Percentiles rank a stretch among this genome's conserved stretches.
Evolutionary conservation across 2,329 filamentous ascomycete genomes (phyloP).

Genomic region (Xylariaceae sp.): DNA sequence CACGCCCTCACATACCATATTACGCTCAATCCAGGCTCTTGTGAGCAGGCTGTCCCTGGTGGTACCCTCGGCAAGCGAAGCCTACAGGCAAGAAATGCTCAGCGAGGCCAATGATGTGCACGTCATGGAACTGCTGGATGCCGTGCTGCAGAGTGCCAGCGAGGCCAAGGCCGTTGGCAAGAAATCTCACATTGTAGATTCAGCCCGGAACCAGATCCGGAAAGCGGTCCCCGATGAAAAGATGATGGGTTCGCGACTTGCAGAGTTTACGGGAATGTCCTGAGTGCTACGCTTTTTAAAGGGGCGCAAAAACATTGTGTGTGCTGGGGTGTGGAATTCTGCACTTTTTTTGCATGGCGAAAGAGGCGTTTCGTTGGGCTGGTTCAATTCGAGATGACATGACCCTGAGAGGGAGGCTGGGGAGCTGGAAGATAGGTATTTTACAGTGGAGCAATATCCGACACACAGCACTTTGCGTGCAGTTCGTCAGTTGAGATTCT

Average conservation of each 20-base stretch:
- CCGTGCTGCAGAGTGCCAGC: conserved; percentile 66
- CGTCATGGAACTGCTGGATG: conserved; percentile 69
- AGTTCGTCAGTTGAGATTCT: too few species aligned
- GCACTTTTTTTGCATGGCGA: conserved; percentile 31
- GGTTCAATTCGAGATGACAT: not conserved
- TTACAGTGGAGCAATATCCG: too few species aligned
- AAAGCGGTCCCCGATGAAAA: too few species aligned
- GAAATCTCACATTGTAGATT: conserved; percentile 64
- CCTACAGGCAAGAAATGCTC: conserved; percentile 65
- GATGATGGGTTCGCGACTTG: too few species aligned
- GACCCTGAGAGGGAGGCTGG: not conserved
- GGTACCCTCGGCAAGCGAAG: conserved; percentile 60
- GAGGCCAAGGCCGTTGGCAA: conserved; percentile 68
- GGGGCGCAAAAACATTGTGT: not conserved
- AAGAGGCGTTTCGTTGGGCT: conserved; percentile 30
- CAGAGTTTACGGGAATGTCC: too few species aligned
- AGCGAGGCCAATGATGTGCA: conserved; percentile 81
- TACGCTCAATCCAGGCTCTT: conserved; percentile 84
- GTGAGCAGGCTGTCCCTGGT: conserved; percentile 78
- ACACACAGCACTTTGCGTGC: too few species aligned
- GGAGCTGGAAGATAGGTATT: too few species aligned
- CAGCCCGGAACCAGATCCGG: too few species aligned
- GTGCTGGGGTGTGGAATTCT: not conserved
- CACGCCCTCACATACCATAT: conserved; percentile 61
- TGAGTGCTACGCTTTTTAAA: too few species aligned